phyloP scores from a whole-genome alignment of 2,329 filamentous ascomycete species.

The Penicillium nordicum region DNA sequence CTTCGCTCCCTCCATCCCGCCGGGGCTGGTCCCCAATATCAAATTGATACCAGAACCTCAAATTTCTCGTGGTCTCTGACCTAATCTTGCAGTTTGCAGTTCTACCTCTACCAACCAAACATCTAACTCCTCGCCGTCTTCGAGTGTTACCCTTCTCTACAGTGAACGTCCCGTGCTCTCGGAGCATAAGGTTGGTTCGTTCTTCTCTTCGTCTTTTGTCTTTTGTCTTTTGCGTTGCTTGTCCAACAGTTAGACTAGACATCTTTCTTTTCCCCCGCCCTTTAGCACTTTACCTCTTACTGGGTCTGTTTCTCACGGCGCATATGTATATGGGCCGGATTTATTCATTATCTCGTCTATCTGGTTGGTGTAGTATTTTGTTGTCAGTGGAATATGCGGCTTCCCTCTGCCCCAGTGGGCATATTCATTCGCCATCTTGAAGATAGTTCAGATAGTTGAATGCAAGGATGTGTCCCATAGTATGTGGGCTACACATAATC shows the following conservation, averaged over 20 bases:
- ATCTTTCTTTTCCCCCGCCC: background rate
- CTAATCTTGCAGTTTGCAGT: constrained; percentile 19
- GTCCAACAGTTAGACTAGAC: constrained; percentile 11
- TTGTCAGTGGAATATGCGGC: constrained; percentile 2
- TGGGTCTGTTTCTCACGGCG: constrained; percentile 1
- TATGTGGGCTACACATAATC: constrained; percentile 8
- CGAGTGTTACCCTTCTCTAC: constrained; percentile 15
- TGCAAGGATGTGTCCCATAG: constrained; percentile 6
- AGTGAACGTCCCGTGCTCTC: constrained; percentile 20
- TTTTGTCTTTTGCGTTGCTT: constrained; percentile 18
- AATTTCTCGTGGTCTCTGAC: constrained; percentile 19
- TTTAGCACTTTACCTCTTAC: constrained; percentile 7
- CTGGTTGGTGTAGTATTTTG: constrained; percentile 11
- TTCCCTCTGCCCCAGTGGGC: constrained; percentile 2
- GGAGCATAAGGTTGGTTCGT: constrained; percentile 38
- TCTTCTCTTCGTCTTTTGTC: constrained; percentile 13
- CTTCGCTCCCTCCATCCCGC: constrained; percentile 14
- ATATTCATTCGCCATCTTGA: constrained; percentile 10
- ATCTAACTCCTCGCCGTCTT: constrained; percentile 5
- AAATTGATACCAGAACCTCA: constrained; percentile 1
- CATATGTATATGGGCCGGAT: constrained; percentile 7
- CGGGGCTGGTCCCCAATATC: constrained; percentile 32
- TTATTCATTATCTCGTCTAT: constrained; percentile 7
- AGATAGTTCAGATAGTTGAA: constrained; percentile 19
- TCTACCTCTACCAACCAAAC: constrained; percentile 10